Conservation (phyloP, 2,329 filamentous ascomycete species). For the Bipolaris victoriae region DNA sequence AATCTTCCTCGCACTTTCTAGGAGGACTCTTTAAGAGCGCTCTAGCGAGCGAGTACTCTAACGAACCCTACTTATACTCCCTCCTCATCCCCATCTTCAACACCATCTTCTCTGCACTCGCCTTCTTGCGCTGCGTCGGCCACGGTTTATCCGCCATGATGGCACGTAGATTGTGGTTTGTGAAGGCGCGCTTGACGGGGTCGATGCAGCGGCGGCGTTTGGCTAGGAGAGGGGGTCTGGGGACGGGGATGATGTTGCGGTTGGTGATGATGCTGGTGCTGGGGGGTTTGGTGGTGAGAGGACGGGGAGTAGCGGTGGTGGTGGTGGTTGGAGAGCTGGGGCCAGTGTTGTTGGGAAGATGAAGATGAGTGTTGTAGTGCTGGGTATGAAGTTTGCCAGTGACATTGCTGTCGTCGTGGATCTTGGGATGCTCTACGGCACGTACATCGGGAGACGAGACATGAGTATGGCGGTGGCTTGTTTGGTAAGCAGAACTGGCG, state of each 20-base stretch:
- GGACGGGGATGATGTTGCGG: too few species aligned
- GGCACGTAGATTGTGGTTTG: constrained; percentile 27
- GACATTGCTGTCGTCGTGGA: neutral
- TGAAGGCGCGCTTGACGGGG: constrained; percentile 21
- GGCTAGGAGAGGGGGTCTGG: constrained; percentile 9
- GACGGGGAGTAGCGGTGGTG: too few species aligned
- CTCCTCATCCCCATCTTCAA: constrained; percentile 14
- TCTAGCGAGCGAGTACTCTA: too few species aligned
- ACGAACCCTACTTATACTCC: constrained; percentile 1
- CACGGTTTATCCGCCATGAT: constrained; percentile 21
- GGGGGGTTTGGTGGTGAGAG: too few species aligned
- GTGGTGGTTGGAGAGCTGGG: too few species aligned
- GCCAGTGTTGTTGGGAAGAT: neutral
- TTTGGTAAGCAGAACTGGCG: neutral
- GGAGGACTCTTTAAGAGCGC: too few species aligned
- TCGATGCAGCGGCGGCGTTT: constrained; percentile 20
- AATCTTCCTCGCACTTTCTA: too few species aligned
- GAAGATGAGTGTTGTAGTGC: neutral
- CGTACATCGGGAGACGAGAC: neutral
- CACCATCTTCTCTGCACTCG: constrained; percentile 10
- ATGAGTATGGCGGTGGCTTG: neutral
- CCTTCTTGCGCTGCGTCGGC: constrained; percentile 18
- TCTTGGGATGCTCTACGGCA: neutral
- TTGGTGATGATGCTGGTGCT: neutral
- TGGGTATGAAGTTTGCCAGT: neutral